Conservation (phyloP, 1,139 yeast species). For the Debaryomyces robertsiae region DNA sequence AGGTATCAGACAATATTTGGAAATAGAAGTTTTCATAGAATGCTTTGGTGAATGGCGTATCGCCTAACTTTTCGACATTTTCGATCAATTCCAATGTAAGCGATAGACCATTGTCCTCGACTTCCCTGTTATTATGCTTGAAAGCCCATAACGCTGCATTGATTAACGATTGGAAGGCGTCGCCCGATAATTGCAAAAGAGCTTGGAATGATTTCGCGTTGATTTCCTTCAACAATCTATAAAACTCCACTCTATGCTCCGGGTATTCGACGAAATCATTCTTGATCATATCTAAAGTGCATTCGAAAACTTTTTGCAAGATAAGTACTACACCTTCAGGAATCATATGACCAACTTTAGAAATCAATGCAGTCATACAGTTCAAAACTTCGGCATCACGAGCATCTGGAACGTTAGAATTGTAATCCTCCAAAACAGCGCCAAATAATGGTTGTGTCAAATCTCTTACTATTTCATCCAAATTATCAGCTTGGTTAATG, state of each 20-base stretch:
- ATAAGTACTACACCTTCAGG: slow-evolving; percentile 90
- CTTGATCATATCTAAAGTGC: slow-evolving; percentile 93
- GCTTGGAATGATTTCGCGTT: slow-evolving; percentile 86
- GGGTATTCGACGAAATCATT: slow-evolving; percentile 96
- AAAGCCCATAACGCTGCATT: slow-evolving; percentile 98
- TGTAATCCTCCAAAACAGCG: slow-evolving; percentile 89
- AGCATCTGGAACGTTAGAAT: slow-evolving; percentile 88
- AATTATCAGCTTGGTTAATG: slow-evolving; percentile 81
- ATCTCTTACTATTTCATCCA: slow-evolving; percentile 82
- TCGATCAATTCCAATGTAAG: slow-evolving; percentile 74
- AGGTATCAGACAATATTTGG: slow-evolving; percentile 87
- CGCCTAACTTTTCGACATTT: slow-evolving; percentile 77
- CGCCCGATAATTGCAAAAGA: slow-evolving; percentile 83
- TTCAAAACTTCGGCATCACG: slow-evolving; percentile 97
- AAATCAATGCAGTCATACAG: slow-evolving; percentile 89
- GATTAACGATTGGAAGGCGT: slow-evolving; percentile 85
- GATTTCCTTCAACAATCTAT: slow-evolving; percentile 83
- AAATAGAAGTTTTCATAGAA: slow-evolving; percentile 89
- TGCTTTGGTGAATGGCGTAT: slow-evolving; percentile 77
- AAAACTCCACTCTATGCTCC: slow-evolving; percentile 96
- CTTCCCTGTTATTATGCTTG: slow-evolving; percentile 94
- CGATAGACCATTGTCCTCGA: slow-evolving; percentile 83
- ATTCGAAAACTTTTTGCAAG: slow-evolving; percentile 88
- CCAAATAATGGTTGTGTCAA: slow-evolving; percentile 81
- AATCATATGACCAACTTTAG: slow-evolving; percentile 83